Evolutionary conservation across 441 rosid genomes (phyloP).

Genomic region (Gossypium davidsonii): DNA sequence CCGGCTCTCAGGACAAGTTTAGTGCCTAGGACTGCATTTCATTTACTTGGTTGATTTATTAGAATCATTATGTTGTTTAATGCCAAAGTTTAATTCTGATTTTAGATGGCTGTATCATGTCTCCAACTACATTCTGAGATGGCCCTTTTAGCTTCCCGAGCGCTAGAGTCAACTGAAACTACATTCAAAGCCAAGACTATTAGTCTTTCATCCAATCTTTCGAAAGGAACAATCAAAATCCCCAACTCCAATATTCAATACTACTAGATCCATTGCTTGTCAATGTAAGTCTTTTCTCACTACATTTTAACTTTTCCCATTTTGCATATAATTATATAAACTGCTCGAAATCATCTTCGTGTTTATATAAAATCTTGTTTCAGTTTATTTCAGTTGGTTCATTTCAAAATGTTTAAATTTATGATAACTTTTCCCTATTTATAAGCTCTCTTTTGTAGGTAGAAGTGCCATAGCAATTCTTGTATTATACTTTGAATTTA

Average conservation of each 20-base stretch:
- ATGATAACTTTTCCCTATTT: no score
- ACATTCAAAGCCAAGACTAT: slow-evolving; percentile 31
- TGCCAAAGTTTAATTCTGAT: slow-evolving; percentile 1
- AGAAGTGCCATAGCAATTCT: no score
- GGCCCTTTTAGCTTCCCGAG: slow-evolving; percentile 93
- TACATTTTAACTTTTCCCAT: not conserved
- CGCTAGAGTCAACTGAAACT: slow-evolving; percentile 48
- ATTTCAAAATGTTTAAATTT: no score
- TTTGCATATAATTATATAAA: not conserved
- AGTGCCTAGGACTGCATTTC: not conserved
- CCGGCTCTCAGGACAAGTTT: no score
- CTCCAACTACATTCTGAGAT: slow-evolving; percentile 87
- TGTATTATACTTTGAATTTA: no score
- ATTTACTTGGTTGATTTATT: not conserved
- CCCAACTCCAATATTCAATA: slow-evolving; percentile 36
- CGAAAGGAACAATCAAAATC: slow-evolving; percentile 41
- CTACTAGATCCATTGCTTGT: slow-evolving; percentile 21
- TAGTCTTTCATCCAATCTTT: slow-evolving; percentile 27
- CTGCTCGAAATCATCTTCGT: not conserved
- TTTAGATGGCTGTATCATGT: slow-evolving; percentile 84
- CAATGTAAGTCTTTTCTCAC: not conserved
- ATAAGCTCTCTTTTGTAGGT: no score
- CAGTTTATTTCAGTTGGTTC: no score
- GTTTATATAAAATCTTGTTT: no score
- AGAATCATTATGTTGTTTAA: not conserved